Evolutionary conservation across 305 asterid genomes (phyloP).

Genomic region (Striga hermonthica): DNA sequence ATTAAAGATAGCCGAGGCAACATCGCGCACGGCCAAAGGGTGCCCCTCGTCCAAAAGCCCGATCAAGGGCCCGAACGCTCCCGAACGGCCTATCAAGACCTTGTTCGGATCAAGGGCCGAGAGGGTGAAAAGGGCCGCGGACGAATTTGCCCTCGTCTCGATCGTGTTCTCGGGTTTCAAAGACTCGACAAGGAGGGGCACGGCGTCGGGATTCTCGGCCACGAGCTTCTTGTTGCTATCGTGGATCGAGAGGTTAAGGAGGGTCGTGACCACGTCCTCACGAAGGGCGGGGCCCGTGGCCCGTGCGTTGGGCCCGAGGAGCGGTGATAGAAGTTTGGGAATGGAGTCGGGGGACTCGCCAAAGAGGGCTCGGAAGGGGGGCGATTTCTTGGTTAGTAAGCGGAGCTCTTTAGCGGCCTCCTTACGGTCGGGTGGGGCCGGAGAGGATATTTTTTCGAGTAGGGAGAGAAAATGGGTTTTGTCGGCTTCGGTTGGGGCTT

Average conservation of each 20-base stretch:
- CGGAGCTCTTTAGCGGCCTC: conserved; percentile 46
- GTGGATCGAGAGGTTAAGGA: conserved; percentile 43
- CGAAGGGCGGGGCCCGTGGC: conserved; percentile 32
- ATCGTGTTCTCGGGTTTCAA: conserved; percentile 35
- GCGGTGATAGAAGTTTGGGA: conserved; percentile 38
- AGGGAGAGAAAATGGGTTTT: conserved; percentile 34
- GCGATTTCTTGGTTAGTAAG: conserved; percentile 35
- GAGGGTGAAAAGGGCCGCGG: conserved; percentile 50
- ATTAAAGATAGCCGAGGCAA: conserved; percentile 41
- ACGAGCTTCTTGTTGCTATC: conserved; percentile 47
- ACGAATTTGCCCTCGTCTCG: conserved; percentile 43
- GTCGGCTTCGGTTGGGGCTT: conserved; percentile 38
- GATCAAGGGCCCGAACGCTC: conserved; percentile 40
- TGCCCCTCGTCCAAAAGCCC: conserved; percentile 40
- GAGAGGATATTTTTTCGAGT: conserved; percentile 37
- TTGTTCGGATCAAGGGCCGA: conserved; percentile 48
- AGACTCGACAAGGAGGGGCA: conserved; percentile 44
- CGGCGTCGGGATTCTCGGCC: conserved; percentile 39
- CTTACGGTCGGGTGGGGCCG: conserved; percentile 28
- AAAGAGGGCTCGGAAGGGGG: conserved; percentile 42
- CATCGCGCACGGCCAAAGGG: conserved; percentile 41
- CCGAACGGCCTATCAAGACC: conserved; percentile 40
- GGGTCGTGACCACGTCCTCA: conserved; percentile 47
- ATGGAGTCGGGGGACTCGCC: conserved; percentile 35
- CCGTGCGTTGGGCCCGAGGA: conserved; percentile 23